Evolutionary conservation across 1,284 basidiomycete genomes (phyloP), one percentile per base, ranked within the genome.

Genomic region (Cerioporus squamosus): DNA sequence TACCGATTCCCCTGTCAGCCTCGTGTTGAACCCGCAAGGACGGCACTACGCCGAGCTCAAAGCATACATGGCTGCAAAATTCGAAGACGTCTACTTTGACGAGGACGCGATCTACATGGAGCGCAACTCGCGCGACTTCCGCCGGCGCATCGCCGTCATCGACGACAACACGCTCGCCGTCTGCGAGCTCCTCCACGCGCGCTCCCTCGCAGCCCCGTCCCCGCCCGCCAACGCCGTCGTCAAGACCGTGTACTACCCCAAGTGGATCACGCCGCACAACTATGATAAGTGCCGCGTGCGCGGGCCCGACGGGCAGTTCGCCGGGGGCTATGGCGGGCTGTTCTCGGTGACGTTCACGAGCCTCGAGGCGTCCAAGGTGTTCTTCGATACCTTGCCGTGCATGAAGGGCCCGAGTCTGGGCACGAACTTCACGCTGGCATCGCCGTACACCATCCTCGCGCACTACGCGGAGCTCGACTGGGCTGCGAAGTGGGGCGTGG

Each of bases 81-180:
- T 91, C 74, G 93, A 97, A 73, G 97, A 99, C 71, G 80, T 80
- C 24, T 97, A 94, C 76, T 98, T 91, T 70, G 83, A 87, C 68
- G 93, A 97, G 74, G 97, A 99, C 71, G 94, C 94, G 33, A 87
- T 98, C 53, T 98, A 91, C 79, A 93, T 99, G 90, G 97, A 99
- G 74, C 91, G 97, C 66, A 99, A 99, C 76, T 97, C 95, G 20
- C 93, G 97, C 51, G 90, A 98, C 76, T 98, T 98, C 78, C 79
- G 83, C 51, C 78, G 79, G 9, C 91, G 97, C 54, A 84, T 96
- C 64, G 80, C 81, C 57, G 74, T 80, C 55, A 94, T 98, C 73
- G 94, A 99, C 74, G 73, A 75, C 51, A 98, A 97, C 72, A 83
- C 97, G 2, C 88, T 92, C 70, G 85, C 85, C 26, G 79, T 97